Base-by-base conservation (phyloP, 2,329 filamentous ascomycete genomes). In the Pseudopithomyces maydicus region DNA sequence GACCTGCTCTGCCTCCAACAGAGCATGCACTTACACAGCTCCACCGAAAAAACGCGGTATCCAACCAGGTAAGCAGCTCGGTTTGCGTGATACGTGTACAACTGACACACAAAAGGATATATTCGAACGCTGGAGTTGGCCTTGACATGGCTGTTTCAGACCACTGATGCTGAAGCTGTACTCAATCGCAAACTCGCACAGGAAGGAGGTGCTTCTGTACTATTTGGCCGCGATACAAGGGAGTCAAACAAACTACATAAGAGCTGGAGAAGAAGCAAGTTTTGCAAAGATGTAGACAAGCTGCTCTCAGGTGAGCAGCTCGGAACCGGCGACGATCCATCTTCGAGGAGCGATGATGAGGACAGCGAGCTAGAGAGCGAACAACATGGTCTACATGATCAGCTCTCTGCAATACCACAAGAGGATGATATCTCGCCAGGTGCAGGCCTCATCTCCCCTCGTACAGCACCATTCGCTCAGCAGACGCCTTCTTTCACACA, bases 41-140 rank as follows among this genome's bases (percentile, higher is more conserved):
- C 87, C 86, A 52, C 86, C 88, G 7, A 91, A 91, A 75, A 92
- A 92, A 73, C 82, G 90, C 61, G 90, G 90, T 3, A 85, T 93
- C 11, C 90, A 90, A 65, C 90, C 90, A n/a, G 56, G 55, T 57
- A 22, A 50, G 55, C 29, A n/a, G 15, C 5, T 17, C n/a, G 29
- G 22, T 14, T 32, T 23, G 15, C 15, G 17, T 26, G 6, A 19
- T 5, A 11, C 36, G 14, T 29, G n/a, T n/a, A 44, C 42, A 6
- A 17, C 48, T 48, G 26, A 49, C 10, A 22, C n/a, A 2, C 7
- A 29, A 23, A 26, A 57, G 90, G 90, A 15, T 92, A 92, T 68
- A 88, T 93, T 53, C 84, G 89, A 33, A 89, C 88, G 0, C 79
- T 93, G 17, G 90, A 93, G 73, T 74, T 90, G 42, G 83, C 88